Base-by-base conservation (phyloP, 148 eudicot species). In the Polygonum maritimum region DNA sequence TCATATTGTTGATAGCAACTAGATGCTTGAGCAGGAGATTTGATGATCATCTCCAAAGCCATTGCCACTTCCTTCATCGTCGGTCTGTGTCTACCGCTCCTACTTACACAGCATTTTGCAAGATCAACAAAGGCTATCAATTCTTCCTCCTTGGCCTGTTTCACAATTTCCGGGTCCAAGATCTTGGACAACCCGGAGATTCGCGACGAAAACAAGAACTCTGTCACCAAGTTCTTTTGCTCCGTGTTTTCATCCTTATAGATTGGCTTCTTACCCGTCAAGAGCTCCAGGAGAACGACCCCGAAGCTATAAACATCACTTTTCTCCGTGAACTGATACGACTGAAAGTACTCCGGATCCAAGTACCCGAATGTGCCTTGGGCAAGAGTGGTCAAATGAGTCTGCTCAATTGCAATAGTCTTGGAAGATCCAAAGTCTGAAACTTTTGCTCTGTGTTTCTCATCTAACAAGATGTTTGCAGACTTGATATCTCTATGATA, bases 261-360 rank as follows among this genome's bases (percentile, higher is more conserved):
- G 22, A 33, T 69, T 36, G 72, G 41, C 22, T 69, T 69, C 47
- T 69, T 69, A 9, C 22, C n/a, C 2, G 72, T 69, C 3, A 69
- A 36, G 5, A 69, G 8, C 72, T 69, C 72, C 22, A 69, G 35
- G 7, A 69, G 41, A n/a, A 69, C 86, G 0, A 81, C 86, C 7
- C 84, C 84, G 49, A 84, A 84, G 9, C 86, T 79, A 77, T 84
- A 84, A 19, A 79, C 82, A 69, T 84, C 86, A 21, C 86, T 81
- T 60, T 84, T 84, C 2, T 81, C 78, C 11, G 82, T 84, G 21
- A 81, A 81, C 36, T 84, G 81, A 51, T 77, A 76, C 31, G 82
- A 78, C 14, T 74, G 81, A 4, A 84, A 81, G 74, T 84, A 84
- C 70, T 51, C 57, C 19, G 57, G 57, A 51, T 51, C 57, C 57